Percentiles rank a stretch among this genome's conserved stretches.
phyloP scores from a whole-genome alignment of 179 eudicot species.

The Carnegiea gigantea region DNA sequence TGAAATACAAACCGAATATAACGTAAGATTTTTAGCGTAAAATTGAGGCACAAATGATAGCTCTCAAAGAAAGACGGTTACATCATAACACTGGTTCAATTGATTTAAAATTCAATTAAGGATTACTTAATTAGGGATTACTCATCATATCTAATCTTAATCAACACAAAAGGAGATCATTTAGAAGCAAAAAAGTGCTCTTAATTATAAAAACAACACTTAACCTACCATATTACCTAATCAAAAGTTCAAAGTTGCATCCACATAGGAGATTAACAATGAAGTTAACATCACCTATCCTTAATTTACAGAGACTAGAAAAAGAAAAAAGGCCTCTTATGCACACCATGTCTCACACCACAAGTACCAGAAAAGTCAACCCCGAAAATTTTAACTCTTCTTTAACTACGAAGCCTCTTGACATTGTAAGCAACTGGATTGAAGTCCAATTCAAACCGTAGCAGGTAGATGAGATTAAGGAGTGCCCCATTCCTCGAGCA shows the following conservation, averaged over 20 bases:
- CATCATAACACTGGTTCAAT: neutral
- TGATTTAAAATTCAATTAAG: too few relatives aligned
- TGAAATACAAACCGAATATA: too few relatives aligned
- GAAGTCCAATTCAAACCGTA: neutral
- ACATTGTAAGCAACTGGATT: neutral
- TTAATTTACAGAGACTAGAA: neutral
- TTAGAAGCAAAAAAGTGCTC: neutral
- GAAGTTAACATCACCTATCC: neutral
- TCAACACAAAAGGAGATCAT: neutral
- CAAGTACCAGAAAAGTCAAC: neutral
- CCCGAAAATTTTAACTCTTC: neutral
- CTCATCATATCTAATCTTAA: neutral
- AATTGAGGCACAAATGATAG: too few relatives aligned
- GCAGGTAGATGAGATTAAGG: neutral
- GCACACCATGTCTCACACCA: neutral
- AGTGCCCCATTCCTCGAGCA: constrained; percentile 25
- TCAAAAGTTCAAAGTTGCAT: neutral
- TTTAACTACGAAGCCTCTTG: neutral
- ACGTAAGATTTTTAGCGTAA: too few relatives aligned
- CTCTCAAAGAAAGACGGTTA: neutral
- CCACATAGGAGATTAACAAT: neutral
- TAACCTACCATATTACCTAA: neutral
- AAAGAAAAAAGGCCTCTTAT: neutral
- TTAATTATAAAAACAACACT: neutral
- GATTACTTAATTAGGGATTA: neutral